phyloP scores from a whole-genome alignment of 805 yeast species.

The Tetrapisispora arboricola region DNA sequence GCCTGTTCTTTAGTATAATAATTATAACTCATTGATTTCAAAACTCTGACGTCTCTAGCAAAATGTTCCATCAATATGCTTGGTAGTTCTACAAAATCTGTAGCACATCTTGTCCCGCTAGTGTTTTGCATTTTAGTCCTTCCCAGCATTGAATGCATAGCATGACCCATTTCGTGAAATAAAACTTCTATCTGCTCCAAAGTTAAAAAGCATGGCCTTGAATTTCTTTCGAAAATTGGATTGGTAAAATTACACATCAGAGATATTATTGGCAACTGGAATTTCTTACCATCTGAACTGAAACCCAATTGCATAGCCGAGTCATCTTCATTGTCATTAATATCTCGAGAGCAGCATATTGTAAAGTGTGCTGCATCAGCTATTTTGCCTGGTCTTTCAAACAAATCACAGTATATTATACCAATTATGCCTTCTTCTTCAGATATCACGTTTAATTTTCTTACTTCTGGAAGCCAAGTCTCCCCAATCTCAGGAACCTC shows the following conservation, averaged over 20 bases:
- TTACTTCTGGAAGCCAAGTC: slow-evolving; percentile 80
- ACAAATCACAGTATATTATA: slow-evolving; percentile 76
- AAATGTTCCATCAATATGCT: slow-evolving; percentile 94
- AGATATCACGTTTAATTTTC: slow-evolving; percentile 67
- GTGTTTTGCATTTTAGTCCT: slow-evolving; percentile 82
- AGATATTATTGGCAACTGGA: slow-evolving; percentile 84
- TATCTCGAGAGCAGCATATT: slow-evolving; percentile 82
- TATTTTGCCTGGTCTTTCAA: slow-evolving; percentile 64
- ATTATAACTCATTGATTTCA: slow-evolving; percentile 64
- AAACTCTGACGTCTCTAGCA: slow-evolving; percentile 70
- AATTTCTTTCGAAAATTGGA: slow-evolving; percentile 24
- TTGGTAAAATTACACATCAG: slow-evolving; percentile 72
- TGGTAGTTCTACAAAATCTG: slow-evolving; percentile 95
- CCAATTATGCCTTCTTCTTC: slow-evolving; percentile 60
- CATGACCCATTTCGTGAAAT: slow-evolving; percentile 99
- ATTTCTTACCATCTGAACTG: slow-evolving; percentile 35
- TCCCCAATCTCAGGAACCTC: slow-evolving; percentile 57
- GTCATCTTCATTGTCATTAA: slow-evolving; percentile 45
- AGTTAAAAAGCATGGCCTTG: slow-evolving; percentile 46
- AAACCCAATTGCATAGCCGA: slow-evolving; percentile 28
- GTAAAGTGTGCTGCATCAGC: slow-evolving; percentile 93
- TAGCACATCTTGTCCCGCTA: slow-evolving; percentile 89
- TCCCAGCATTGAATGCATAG: slow-evolving; percentile 95
- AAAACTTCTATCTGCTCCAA: slow-evolving; percentile 82
- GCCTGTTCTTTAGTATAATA: slow-evolving; percentile 49